Evolutionary conservation across 352 stramenopile species (phyloP), one percentile per base, ranked within the genome.

Genomic region (Pythium utonaiense): DNA sequence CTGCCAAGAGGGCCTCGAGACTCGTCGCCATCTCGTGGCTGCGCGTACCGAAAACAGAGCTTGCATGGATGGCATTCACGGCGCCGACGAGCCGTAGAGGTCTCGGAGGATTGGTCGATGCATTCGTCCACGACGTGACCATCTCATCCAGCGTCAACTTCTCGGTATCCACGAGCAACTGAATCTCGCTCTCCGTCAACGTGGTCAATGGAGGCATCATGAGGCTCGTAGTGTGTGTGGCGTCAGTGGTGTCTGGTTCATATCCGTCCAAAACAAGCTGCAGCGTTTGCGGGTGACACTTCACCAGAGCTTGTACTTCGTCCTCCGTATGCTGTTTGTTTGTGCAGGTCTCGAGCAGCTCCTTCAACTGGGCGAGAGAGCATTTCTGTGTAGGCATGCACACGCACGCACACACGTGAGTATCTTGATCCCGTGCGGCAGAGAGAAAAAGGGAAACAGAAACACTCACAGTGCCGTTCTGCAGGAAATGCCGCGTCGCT

Each of bases 401-500:
- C n/a, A n/a, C 38, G 36, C 22, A 31, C 4, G 6, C 36, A 57
- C n/a, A 31, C 33, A 12, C 12, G 52, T 31, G n/a, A 30, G 6
- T 30, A 38, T 42, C 56, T 14, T 47, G 19, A 9, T 47, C 5
- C 3, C 17, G 5, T 16, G 16, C 28, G 28, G 28, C 5, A 33
- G 28, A 33, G 28, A 27, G 14, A 24, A 53, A 1, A 8, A 14
- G 27, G 53, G n/a, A n/a, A n/a, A n/a, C 10, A 51, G 14, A n/a
- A 40, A 38, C 13, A 30, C 60, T 31, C 45, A 69, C 62, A 38
- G 57, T 19, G 12, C 62, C 54, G 1, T 36, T 45, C 12, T 55
- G 62, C 0, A 69, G 24, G 14, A 64, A 59, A 40, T 69, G 49
- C 1, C 62, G 62, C 33, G 55, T 51, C 30, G 62, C 62, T 0